phyloP scores from a whole-genome alignment of 371 early-diverging fungal species.

The Mucor ambiguus region DNA sequence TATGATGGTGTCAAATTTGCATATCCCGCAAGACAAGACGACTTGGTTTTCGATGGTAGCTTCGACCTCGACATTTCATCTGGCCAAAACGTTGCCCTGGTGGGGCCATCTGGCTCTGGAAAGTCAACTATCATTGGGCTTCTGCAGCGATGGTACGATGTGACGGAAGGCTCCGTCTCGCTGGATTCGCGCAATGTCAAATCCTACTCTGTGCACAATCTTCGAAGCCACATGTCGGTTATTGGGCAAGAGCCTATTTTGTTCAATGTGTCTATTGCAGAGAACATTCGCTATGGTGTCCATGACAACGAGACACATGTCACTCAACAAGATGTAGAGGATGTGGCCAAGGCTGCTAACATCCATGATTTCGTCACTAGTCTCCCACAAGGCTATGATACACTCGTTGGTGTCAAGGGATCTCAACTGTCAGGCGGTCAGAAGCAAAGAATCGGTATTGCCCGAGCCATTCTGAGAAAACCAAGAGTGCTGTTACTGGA shows the following conservation, averaged over 20 bases:
- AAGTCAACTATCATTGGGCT: slow-evolving; percentile 84
- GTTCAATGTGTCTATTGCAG: slow-evolving; percentile 74
- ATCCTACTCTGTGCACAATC: slow-evolving; percentile 57
- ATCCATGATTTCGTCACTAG: slow-evolving; percentile 75
- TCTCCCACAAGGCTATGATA: slow-evolving; percentile 77
- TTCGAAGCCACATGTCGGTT: slow-evolving; percentile 74
- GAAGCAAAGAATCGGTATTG: slow-evolving; percentile 73
- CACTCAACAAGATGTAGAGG: slow-evolving; percentile 61
- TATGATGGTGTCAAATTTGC: slow-evolving; percentile 68
- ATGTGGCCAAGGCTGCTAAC: slow-evolving; percentile 68
- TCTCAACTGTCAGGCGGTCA: slow-evolving; percentile 74
- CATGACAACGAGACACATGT: slow-evolving; percentile 39
- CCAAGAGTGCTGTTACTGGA: slow-evolving; percentile 91
- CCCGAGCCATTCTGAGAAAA: slow-evolving; percentile 76
- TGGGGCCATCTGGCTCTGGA: slow-evolving; percentile 86
- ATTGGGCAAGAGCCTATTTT: slow-evolving; percentile 89
- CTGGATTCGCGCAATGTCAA: slow-evolving; percentile 70
- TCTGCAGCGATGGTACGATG: slow-evolving; percentile 87
- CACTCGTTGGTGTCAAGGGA: slow-evolving; percentile 77
- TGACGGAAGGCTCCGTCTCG: slow-evolving; percentile 52
- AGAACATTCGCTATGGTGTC: slow-evolving; percentile 76
- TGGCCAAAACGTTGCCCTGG: slow-evolving; percentile 83
- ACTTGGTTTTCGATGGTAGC: slow-evolving; percentile 72
- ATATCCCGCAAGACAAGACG: slow-evolving; percentile 83
- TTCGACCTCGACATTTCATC: slow-evolving; percentile 69